These are phyloP conservation scores for Teunomyces pallodes DNA, from an alignment of 805 yeast species.

Conservation along the genomic window DNA sequence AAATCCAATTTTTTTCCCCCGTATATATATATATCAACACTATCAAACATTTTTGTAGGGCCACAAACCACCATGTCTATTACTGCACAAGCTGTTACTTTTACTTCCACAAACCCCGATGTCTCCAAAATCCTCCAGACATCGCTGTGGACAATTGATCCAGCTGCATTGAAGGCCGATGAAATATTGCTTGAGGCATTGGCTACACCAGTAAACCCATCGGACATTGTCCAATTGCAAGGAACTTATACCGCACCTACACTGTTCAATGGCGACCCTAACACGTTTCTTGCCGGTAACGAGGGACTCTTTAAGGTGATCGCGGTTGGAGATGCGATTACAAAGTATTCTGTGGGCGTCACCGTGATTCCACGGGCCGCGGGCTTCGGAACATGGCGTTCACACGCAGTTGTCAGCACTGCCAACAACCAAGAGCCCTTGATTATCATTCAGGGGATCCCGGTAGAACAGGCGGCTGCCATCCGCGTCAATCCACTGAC, in stretches of 20 bases:
- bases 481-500: slow-evolving; percentile 20
- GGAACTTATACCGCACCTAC: slow-evolving; percentile 84
- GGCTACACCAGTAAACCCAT: slow-evolving; percentile 87
- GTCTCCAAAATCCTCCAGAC: slow-evolving; percentile 16
- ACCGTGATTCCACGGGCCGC: slow-evolving; percentile 17
- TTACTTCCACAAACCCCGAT: slow-evolving; percentile 17
- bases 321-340: slow-evolving; percentile 14
- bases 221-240: slow-evolving; percentile 81
- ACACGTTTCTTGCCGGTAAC: slow-evolving; percentile 18
- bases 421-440: slow-evolving; percentile 6
- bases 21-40: no score
- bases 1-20: neutral
- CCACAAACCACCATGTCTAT: slow-evolving; percentile 7
- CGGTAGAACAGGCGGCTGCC: slow-evolving; percentile 20
- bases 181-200: slow-evolving; percentile 63
- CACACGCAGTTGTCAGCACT: slow-evolving; percentile 16
- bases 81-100: slow-evolving; percentile 27
- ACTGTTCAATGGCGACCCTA: slow-evolving; percentile 4
- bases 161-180: slow-evolving; percentile 14
- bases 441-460: slow-evolving; percentile 4
- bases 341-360: slow-evolving; percentile 14
- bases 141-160: slow-evolving; percentile 22
- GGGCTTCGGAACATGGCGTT: slow-evolving; percentile 24
- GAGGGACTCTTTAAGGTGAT: slow-evolving; percentile 20
- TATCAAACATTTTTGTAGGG: no score